phyloP scores from a whole-genome alignment of 2,329 filamentous ascomycete genomes.

The Albifimbria verrucaria region DNA sequence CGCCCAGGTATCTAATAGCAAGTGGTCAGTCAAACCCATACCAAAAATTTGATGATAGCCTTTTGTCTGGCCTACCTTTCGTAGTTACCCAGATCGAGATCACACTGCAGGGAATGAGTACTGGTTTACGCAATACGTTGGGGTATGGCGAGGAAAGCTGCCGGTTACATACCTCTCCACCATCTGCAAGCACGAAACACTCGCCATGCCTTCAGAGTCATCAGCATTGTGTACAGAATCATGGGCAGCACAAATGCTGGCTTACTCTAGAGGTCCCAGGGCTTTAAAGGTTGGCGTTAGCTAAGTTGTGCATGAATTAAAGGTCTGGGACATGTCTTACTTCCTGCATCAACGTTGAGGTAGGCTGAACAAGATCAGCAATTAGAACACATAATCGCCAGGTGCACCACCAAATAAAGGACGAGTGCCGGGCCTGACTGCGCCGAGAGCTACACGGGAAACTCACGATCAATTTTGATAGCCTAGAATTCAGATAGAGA shows the following conservation, averaged over 20 bases:
- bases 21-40: no score
- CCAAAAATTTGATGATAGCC: no score
- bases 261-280: constrained; percentile 25
- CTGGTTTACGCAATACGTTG: no score
- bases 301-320: not conserved
- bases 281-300: constrained; percentile 6
- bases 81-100: constrained; percentile 54
- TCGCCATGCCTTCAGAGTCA: constrained; percentile 65
- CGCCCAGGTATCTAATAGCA: constrained; percentile 67
- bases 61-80: constrained; percentile 30
- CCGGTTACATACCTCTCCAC: constrained; percentile 49
- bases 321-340: constrained; percentile 1
- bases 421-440: not conserved
- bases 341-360: constrained; percentile 32
- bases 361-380: constrained; percentile 22
- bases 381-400: not conserved
- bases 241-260: not conserved
- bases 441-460: not conserved
- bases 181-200: constrained; percentile 81
- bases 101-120: constrained; percentile 23
- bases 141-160: no score
- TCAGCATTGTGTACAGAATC: constrained; percentile 3
- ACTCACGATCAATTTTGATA: constrained; percentile 34
- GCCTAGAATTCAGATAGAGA: constrained; percentile 2
- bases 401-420: not conserved